phyloP scores from a whole-genome alignment of 192 early-diverging fungal genomes.

The Podila epigama region DNA sequence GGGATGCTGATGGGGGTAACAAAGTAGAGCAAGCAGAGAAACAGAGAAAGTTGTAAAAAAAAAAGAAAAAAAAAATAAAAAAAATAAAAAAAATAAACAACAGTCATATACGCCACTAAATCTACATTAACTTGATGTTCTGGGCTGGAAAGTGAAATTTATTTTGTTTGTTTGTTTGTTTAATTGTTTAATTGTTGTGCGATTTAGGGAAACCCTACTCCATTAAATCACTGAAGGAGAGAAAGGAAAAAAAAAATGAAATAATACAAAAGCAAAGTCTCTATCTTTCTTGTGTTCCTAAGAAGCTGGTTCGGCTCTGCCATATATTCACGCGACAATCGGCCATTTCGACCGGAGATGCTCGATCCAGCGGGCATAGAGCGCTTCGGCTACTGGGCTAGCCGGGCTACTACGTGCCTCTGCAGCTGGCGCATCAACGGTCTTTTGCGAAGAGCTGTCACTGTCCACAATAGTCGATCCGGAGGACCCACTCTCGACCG shows the following conservation, averaged over 20 bases:
- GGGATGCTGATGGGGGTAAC: neutral
- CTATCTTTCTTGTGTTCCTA: neutral
- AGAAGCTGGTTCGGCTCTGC: slow-evolving; percentile 26
- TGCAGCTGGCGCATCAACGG: neutral
- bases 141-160: too few species aligned
- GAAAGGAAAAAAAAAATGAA: too few species aligned
- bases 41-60: neutral
- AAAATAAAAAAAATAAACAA: neutral
- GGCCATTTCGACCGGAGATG: slow-evolving; percentile 53
- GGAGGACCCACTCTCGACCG: slow-evolving; percentile 11
- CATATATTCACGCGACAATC: slow-evolving; percentile 54
- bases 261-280: neutral
- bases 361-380: slow-evolving; percentile 53
- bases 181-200: too few species aligned
- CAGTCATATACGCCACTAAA: neutral
- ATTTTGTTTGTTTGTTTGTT: too few species aligned
- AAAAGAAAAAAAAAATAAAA: neutral
- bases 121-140: too few species aligned
- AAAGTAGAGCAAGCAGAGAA: neutral
- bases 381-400: slow-evolving; percentile 44
- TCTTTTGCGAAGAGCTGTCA: neutral
- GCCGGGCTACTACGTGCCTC: slow-evolving; percentile 27
- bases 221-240: too few species aligned
- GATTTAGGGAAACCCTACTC: too few species aligned
- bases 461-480: slow-evolving; percentile 1